Base-by-base conservation (phyloP, 768 basidiomycete species). In the Mycena belliarum region DNA sequence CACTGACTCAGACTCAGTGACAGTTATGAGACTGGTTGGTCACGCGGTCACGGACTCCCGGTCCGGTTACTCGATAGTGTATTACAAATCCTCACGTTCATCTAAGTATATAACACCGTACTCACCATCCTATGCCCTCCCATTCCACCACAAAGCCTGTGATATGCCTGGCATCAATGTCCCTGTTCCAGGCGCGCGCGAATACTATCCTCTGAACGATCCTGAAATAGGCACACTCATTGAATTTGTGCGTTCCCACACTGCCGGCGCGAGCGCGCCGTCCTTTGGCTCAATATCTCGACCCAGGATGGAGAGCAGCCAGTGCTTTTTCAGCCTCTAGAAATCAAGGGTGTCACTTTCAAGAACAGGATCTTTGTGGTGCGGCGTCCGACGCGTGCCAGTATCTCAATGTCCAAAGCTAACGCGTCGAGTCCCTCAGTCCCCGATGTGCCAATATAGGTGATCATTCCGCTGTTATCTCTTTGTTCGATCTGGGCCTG, bases 401-500 rank as follows among this genome's bases (percentile, higher is more conserved):
- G 40, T 25, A 16, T 25, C 24, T 50, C 40, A 49, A 14, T 6
- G 20, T 25, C n/a, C 50, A 32, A 32, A 32, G 29, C 29, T n/a
- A n/a, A n/a, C n/a, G n/a, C n/a, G n/a, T n/a, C n/a, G n/a, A n/a
- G 26, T 49, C 6, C 42, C 45, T 10, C 59, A 86, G 86, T 75
- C 88, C 12, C 89, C 88, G 2, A 92, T 93, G 91, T 93, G 91
- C 69, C 86, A 88, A 70, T 94, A 93, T 73, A 88, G 86, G 55
- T 78, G 85, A 10, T n/a, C n/a, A n/a, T 81, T 88, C 43, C 16
- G 14, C 73, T 16, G 18, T 15, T 33, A 6, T 26, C 9, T 12
- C 4, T 23, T 6, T 32, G 29, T 47, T 5, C n/a, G 28, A 24
- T 18, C 2, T n/a, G 18, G 10, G 3, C 21, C 38, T 52, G 6